Base-by-base conservation (phyloP, 1,284 basidiomycete species). In the Limonomyces culmigenus region DNA sequence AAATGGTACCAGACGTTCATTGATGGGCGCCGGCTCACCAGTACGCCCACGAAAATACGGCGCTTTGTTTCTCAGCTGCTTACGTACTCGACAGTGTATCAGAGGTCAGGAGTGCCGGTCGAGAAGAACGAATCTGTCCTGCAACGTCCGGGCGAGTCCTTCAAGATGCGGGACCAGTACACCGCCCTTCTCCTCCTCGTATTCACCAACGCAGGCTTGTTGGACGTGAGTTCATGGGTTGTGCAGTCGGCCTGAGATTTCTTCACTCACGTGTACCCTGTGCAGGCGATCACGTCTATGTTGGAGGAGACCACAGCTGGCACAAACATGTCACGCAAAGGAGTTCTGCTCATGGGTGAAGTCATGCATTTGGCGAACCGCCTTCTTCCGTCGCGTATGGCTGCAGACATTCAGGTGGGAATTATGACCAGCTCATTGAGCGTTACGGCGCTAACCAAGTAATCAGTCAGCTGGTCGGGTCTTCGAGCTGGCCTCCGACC, bases 141-240 rank as follows among this genome's bases (percentile, higher is more conserved):
- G n/a, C n/a, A n/a, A n/a, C n/a, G n/a, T n/a, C n/a, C n/a, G n/a
- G n/a, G n/a, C n/a, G 70, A 77, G 43, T 65, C 70, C 6, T 58
- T 89, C 29, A 92, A 84, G 46, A 57, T 97, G 4, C 80, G 89
- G 2, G 91, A 97, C 49, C 93, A 98, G 49, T 99, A 89, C 50
- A 73, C 93, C 32, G 81, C 84, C 0, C 63, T 99, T n/a, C 60
- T 98, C 2, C 66, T 97, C 5, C 65, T 87, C 11, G 71, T 96
- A 3, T 77, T 97, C 41, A 74, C 81, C 12, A 81, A 92, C 45
- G 79, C 85, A 2, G 93, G 92, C 6, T 58, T 98, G 1, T 59
- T 89, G 29, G 87, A 92, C 52, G 88, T 89, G 43, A 44, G 70
- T 52, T 19, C 11, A n/a, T 18, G 6, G 36, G 21, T 16, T 4